Evolutionary conservation across 1,284 basidiomycete species (phyloP).

Genomic region (Moesziomyces globuligerus): DNA sequence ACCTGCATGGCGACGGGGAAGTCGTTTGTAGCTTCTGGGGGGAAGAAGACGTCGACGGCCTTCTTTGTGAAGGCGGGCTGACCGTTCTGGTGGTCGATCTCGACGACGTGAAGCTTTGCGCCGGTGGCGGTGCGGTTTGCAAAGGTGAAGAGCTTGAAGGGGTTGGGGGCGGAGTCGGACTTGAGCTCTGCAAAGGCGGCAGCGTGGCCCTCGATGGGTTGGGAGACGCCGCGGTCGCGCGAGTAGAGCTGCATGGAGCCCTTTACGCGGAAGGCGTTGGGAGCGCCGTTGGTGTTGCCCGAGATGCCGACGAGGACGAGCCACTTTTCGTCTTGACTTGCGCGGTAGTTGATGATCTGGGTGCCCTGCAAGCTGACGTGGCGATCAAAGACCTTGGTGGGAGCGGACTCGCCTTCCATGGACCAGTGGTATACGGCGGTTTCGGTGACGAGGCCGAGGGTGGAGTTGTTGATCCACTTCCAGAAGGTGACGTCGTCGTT

Average conservation of each 20-base stretch:
- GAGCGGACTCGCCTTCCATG: conserved; percentile 76
- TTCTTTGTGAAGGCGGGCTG: conserved; percentile 98
- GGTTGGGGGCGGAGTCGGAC: conserved; percentile 54
- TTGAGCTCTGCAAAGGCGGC: conserved; percentile 94
- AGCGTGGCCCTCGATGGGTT: conserved; percentile 98
- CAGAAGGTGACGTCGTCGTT: conserved; percentile 97
- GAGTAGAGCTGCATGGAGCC: conserved; percentile 93
- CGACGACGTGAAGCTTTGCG: conserved; percentile 98
- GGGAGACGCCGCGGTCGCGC: conserved; percentile 88
- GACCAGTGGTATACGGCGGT: conserved; percentile 94
- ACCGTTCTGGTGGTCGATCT: conserved; percentile 95
- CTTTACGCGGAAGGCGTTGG: conserved; percentile 70
- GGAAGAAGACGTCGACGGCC: conserved; percentile 99
- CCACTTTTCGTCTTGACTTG: conserved; percentile 94
- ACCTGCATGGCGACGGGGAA: conserved; percentile 99
- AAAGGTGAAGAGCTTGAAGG: conserved; percentile 89
- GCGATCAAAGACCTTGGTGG: conserved; percentile 94
- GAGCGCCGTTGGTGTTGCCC: conserved; percentile 82
- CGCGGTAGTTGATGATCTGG: conserved; percentile 98
- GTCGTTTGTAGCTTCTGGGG: conserved; percentile 95
- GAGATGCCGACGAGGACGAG: conserved; percentile 95
- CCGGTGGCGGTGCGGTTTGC: conserved; percentile 93
- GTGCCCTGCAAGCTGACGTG: conserved; percentile 92
- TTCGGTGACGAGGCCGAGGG: conserved; percentile 95
- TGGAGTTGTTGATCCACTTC: conserved; percentile 95